Evolutionary conservation across 2,329 filamentous ascomycete genomes (phyloP).

Genomic region (Fusarium caatingaense): DNA sequence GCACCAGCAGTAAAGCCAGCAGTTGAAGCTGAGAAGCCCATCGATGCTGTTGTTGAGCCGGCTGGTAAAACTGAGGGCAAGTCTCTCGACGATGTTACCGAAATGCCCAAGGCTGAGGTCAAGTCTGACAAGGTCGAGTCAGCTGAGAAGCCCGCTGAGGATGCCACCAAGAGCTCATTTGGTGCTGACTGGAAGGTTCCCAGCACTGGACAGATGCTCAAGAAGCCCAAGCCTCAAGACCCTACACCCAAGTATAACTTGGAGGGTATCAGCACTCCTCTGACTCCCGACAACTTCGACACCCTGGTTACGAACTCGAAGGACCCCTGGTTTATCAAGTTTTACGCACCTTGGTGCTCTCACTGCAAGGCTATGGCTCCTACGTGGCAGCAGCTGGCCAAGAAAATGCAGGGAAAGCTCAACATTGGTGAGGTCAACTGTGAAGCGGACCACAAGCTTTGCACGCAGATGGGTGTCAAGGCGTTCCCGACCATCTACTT

Average conservation of each 20-base stretch:
- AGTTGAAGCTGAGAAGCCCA: conserved; percentile 34
- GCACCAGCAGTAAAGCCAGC: conserved; percentile 47
- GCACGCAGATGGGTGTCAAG: conserved; percentile 85
- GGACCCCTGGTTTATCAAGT: conserved; percentile 98
- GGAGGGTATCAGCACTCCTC: conserved; percentile 76
- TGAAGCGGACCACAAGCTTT: conserved; percentile 85
- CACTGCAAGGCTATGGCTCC: conserved; percentile 95
- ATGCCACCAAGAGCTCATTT: conserved; percentile 43
- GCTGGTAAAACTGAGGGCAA: conserved; percentile 33
- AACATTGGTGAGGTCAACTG: conserved; percentile 98
- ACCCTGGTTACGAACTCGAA: conserved; percentile 84
- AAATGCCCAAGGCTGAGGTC: conserved; percentile 44
- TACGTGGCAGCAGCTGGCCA: conserved; percentile 88
- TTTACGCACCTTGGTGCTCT: conserved; percentile 96
- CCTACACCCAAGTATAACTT: conserved; percentile 73
- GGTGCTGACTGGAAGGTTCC: conserved; percentile 48
- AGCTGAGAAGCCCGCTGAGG: conserved; percentile 45
- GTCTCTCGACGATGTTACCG: conserved; percentile 40
- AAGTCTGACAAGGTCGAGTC: conserved; percentile 43
- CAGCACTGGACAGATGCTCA: conserved; percentile 47
- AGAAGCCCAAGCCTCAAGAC: conserved; percentile 59
- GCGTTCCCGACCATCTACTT: conserved; percentile 92
- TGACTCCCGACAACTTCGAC: conserved; percentile 89
- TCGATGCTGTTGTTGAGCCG: conserved; percentile 25
- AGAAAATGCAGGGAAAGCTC: conserved; percentile 88